Base-by-base conservation (phyloP, 1,284 basidiomycete genomes). In the Fomitopsis pinicola region DNA sequence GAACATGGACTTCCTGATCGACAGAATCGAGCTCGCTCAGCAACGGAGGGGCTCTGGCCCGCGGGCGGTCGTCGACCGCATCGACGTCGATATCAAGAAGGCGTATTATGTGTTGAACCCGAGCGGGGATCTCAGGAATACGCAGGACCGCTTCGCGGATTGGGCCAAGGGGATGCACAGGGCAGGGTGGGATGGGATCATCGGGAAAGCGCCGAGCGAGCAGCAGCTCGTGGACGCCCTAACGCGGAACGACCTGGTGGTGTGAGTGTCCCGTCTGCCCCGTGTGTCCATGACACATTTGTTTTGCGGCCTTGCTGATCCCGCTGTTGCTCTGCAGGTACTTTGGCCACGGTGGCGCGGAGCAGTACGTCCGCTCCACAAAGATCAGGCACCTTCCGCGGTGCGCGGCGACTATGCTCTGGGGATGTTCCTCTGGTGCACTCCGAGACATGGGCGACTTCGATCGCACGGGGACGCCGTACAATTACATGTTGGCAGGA, bases 351-450 rank as follows among this genome's bases (percentile, higher is more conserved):
- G 94, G 95, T 1, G 96, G 97, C 10, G 97, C 87, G 1, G 96
- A 98, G 72, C 95, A 98, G 71, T 99, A 97, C 70, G 83, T 95
- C 12, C 88, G 93, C 5, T 92, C 93, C 1, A 88, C 91, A 71
- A 91, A 91, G 67, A 84, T 98, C 59, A 83, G 93, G 19, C 83
- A 90, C 64, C 80, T 99, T 26, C 81, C 83, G 3, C 81, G 82
- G 19, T 99, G 97, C 72, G 95, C 97, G 1, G 90, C 90, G 10
- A 90, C 94, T 0, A 97, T 99, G 95, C 84, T 99, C 8, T 99
- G 96, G 97, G 97, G 97, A 0, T 99, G 97, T 79, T 99, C 97
- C 0, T 97, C 95, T 0, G 97, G 96, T 17, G 77, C 85, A 3
- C 76, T 99, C 63, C 83, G 84, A 59, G 92, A 96, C 59, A 92